Percentiles rank a stretch among this genome's conserved stretches.
phyloP scores from a whole-genome alignment of 2,329 filamentous ascomycete species.

The Knufia petricola region DNA sequence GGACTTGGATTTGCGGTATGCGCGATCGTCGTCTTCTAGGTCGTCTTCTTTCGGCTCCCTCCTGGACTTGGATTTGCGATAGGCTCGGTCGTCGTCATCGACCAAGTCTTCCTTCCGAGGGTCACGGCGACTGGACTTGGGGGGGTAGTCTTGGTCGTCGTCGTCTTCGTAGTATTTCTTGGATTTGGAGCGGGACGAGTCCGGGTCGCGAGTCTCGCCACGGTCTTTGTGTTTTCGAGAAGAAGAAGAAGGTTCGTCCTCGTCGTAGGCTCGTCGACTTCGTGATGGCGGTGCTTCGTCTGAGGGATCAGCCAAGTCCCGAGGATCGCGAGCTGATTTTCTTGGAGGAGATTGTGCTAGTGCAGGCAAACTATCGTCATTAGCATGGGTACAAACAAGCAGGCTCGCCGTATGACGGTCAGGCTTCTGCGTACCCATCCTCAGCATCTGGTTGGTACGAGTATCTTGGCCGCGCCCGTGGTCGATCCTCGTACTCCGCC shows the following conservation, averaged over 20 bases:
- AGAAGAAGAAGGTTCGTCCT: neutral
- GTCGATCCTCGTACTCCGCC: slow-evolving; percentile 3
- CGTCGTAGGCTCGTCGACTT: slow-evolving; percentile 3
- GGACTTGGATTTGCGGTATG: slow-evolving; percentile 1
- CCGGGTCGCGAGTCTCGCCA: slow-evolving; percentile 14
- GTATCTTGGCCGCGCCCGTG: neutral
- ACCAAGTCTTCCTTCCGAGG: slow-evolving; percentile 12
- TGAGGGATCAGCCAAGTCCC: neutral
- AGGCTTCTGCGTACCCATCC: neutral
- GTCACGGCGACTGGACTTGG: slow-evolving; percentile 6
- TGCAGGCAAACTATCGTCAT: slow-evolving; percentile 2
- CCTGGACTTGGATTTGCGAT: slow-evolving; percentile 2
- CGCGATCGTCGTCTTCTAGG: slow-evolving; percentile 10
- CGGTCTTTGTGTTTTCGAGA: slow-evolving; percentile 3
- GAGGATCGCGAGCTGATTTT: slow-evolving; percentile 4
- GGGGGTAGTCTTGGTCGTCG: slow-evolving; percentile 8
- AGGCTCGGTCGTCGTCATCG: slow-evolving; percentile 11
- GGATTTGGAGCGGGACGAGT: slow-evolving; percentile 10
- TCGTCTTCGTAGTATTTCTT: slow-evolving; percentile 11
- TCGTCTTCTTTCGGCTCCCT: slow-evolving; percentile 13
- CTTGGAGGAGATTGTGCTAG: slow-evolving; percentile 5
- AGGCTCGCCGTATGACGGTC: too few relatives aligned
- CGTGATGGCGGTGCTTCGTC: neutral
- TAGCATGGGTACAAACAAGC: neutral
- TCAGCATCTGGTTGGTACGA: neutral